Evolutionary conservation across 495 filamentous ascomycete genomes (phyloP).

Genomic region (Talaromyces liani): DNA sequence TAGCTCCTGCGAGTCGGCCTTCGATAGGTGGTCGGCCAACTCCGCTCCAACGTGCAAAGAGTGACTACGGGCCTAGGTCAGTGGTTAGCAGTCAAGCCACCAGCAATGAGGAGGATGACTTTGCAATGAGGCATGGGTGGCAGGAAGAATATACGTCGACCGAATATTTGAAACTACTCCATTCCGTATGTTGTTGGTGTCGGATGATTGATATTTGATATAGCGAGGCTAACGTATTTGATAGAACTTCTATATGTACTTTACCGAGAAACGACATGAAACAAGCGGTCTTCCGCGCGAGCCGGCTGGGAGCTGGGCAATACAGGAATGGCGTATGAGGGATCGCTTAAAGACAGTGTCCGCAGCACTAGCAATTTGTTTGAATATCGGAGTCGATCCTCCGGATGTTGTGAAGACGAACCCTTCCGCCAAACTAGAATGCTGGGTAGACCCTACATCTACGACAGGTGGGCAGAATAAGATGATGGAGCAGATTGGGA

Average conservation of each 20-base stretch:
- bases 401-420: constrained; percentile 93
- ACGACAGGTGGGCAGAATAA: constrained; percentile 65
- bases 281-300: constrained; percentile 87
- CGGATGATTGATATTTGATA: neutral
- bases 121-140: constrained; percentile 56
- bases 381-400: constrained; percentile 97
- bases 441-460: constrained; percentile 88
- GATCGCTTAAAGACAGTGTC: constrained; percentile 96
- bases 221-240: constrained; percentile 1
- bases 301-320: constrained; percentile 47
- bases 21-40: constrained; percentile 36
- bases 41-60: constrained; percentile 60
- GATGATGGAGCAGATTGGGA: constrained; percentile 89
- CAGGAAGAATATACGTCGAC: constrained; percentile 53
- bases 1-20: constrained; percentile 23
- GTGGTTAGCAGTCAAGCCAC: constrained; percentile 23
- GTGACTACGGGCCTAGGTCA: constrained; percentile 54
- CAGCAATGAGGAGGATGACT: constrained; percentile 39
- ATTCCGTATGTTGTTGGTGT: constrained; percentile 34
- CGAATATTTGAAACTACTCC: constrained; percentile 50
- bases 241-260: constrained; percentile 91
- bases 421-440: constrained; percentile 87
- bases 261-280: constrained; percentile 93
- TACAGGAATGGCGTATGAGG: constrained; percentile 94
- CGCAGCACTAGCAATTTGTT: constrained; percentile 83